phyloP scores from a whole-genome alignment of 441 rosid species.

The Mallotus japonicus region DNA sequence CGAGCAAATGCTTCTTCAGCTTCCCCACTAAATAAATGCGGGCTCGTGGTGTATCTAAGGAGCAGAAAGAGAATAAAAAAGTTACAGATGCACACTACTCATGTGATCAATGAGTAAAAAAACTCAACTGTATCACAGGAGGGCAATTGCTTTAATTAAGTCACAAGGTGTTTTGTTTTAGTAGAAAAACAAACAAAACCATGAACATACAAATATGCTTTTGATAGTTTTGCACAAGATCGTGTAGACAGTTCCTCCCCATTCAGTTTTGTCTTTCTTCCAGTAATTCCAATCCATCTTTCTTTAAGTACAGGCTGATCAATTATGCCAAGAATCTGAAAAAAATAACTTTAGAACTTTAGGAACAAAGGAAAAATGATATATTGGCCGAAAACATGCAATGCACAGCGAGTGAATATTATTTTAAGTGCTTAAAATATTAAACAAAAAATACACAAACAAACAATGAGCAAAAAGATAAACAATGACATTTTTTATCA shows the following conservation, averaged over 20 bases:
- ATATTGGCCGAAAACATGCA: no score
- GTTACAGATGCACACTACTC: not conserved
- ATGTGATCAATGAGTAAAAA: not conserved
- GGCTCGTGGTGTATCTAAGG: slow-evolving; percentile 89
- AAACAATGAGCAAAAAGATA: not conserved
- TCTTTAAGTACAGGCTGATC: slow-evolving; percentile 88
- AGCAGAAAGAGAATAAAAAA: not conserved
- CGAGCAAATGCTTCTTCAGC: slow-evolving; percentile 84
- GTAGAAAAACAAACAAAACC: slow-evolving; percentile 4
- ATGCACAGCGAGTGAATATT: not conserved
- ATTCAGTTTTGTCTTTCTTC: slow-evolving; percentile 73
- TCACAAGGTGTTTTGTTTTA: slow-evolving; percentile 5
- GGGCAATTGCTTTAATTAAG: not conserved
- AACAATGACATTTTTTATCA: not conserved
- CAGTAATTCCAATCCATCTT: slow-evolving; percentile 85
- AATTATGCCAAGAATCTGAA: slow-evolving; percentile 84
- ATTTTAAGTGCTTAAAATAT: not conserved
- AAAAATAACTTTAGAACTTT: slow-evolving; percentile 12
- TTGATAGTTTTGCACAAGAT: slow-evolving; percentile 57
- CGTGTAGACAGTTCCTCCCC: slow-evolving; percentile 76
- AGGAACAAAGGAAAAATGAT: not conserved
- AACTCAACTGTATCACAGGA: not conserved
- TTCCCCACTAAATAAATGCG: slow-evolving; percentile 78
- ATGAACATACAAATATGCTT: slow-evolving; percentile 76
- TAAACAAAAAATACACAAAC: not conserved